Conservation (phyloP, 208 protist genomes). For the Phytomonas sp. region DNA sequence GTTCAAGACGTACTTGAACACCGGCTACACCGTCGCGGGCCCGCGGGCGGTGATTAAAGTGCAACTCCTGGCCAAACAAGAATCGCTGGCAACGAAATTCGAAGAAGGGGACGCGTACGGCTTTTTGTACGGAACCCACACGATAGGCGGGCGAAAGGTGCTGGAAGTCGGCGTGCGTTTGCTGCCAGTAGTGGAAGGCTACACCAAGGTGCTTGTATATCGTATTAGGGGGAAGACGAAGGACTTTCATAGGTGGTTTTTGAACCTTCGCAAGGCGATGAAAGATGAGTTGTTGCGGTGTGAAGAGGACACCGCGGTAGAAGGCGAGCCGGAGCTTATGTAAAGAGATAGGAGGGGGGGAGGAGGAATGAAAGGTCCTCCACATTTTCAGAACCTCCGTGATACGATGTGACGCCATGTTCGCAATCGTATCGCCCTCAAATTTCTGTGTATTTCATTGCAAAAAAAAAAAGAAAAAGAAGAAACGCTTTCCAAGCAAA, state of each 20-base stretch:
- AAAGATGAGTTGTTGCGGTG: conserved; percentile 74
- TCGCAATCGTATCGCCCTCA: background rate
- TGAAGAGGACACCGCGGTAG: conserved; percentile 80
- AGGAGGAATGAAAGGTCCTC: background rate
- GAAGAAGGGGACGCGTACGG: conserved; percentile 41
- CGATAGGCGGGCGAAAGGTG: conserved; percentile 34
- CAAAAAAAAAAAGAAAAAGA: background rate
- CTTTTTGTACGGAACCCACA: conserved; percentile 69
- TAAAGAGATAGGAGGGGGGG: conserved; percentile 14
- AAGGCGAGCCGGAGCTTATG: conserved; percentile 76
- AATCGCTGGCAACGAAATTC: conserved; percentile 52
- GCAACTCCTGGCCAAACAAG: conserved; percentile 45
- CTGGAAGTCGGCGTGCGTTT: conserved; percentile 70
- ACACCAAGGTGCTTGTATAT: conserved; percentile 79
- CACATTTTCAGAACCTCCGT: conserved; percentile 8
- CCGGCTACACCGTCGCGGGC: conserved; percentile 78
- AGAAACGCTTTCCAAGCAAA: background rate
- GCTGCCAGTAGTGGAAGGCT: conserved; percentile 45
- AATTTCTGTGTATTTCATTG: background rate
- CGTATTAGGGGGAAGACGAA: conserved; percentile 76
- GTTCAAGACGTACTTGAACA: conserved; percentile 53
- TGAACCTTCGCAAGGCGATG: conserved; percentile 58
- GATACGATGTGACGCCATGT: background rate
- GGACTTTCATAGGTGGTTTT: conserved; percentile 79
- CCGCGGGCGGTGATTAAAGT: conserved; percentile 61